Evolutionary conservation across 306 rosid species (phyloP), one percentile per base, ranked within the genome.

Genomic region (Abrus precatorius): DNA sequence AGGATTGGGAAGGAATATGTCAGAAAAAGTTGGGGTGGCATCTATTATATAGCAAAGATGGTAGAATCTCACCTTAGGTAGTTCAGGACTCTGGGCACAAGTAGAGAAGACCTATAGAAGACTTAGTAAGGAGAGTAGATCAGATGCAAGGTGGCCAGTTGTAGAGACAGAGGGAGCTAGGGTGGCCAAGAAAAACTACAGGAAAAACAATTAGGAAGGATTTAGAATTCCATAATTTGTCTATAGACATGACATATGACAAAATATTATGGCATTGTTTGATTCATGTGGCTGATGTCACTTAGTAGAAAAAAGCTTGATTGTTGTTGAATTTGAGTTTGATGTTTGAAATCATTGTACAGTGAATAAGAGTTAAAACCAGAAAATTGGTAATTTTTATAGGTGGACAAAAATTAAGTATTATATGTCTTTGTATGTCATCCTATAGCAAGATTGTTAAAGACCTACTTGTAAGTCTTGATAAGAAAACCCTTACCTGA

Each of bases 321-420:
- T 57, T 57, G 63, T 56, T 56, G 63, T 57, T 73, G 63, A 50
- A 55, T 74, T 30, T 63, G 69, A 47, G 54, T 74, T 68, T 67
- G 45, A 67, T 50, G 48, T 49, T 50, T 59, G 73, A 74, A 74
- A 66, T 32, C 53, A 47, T 73, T 59, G 65, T 5, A 14, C 78
- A 41, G 74, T 48, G 52, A 12, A 32, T 34, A 60, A 43, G 73
- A 74, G 72, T 67, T 29, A 34, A 66, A 33, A 72, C 44, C 47
- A 40, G 47, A 69, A 40, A 49, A 72, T 57, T 53, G 68, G 41
- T 44, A 52, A 61, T 20, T 64, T 73, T 60, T 11, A 36, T 20
- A 74, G 36, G 8, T 54, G 10, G 20, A 53, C 5, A 20, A 34
- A 49, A 65, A 28, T 33, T 49, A 12, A 78, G 34, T 64, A 47